phyloP scores from a whole-genome alignment of 768 basidiomycete genomes.

The Suillus ampliporus region DNA sequence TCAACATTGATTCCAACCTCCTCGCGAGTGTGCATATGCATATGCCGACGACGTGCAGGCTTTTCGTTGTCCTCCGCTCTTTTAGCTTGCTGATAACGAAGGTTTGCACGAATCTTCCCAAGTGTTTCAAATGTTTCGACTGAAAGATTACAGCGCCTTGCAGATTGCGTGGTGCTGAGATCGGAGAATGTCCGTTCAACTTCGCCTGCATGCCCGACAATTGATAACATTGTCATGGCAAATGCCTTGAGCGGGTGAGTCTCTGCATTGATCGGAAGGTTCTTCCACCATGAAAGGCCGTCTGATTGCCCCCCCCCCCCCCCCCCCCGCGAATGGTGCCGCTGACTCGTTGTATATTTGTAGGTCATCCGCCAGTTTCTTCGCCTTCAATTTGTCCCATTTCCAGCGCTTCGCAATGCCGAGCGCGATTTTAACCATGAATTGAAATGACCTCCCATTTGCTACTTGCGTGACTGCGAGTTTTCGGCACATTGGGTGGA shows the following conservation, averaged over 20 bases:
- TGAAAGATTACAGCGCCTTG: too few species aligned
- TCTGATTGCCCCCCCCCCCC: slow-evolving; percentile 24
- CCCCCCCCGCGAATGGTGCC: slow-evolving; percentile 32
- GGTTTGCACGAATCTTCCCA: too few species aligned
- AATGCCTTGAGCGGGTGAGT: slow-evolving; percentile 12
- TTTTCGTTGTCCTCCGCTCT: neutral
- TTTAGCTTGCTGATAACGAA: neutral
- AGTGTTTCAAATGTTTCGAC: too few species aligned
- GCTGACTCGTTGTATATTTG: slow-evolving; percentile 28
- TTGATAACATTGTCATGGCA: too few species aligned
- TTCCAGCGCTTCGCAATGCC: slow-evolving; percentile 29
- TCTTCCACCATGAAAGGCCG: slow-evolving; percentile 34
- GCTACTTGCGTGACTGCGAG: neutral
- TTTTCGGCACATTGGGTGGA: too few species aligned
- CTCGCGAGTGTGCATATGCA: slow-evolving; percentile 1
- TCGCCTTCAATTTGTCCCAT: slow-evolving; percentile 27
- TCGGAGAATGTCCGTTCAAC: too few species aligned
- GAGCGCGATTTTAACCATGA: slow-evolving; percentile 21
- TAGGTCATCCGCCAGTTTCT: slow-evolving; percentile 26
- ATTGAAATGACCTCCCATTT: neutral
- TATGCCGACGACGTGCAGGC: neutral
- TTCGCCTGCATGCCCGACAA: too few species aligned
- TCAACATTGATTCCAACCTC: neutral
- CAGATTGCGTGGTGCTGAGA: too few species aligned
- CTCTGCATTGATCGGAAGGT: slow-evolving; percentile 16